Base-by-base conservation (phyloP, 1,284 basidiomycete species). In the Pseudozyma hubeiensis region DNA sequence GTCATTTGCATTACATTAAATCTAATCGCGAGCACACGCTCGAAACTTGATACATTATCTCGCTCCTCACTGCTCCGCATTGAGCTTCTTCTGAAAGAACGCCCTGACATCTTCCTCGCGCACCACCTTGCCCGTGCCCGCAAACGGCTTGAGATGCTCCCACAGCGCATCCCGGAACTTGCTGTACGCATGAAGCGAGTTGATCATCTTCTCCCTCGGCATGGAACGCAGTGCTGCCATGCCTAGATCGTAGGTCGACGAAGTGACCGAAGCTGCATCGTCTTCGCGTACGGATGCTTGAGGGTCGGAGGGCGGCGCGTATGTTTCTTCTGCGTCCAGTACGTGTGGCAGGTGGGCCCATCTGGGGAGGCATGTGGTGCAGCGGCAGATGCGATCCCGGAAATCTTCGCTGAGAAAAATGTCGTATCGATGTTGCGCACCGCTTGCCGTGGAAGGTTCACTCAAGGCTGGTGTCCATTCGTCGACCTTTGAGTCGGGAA, bases 181-280 rank as follows among this genome's bases (percentile, higher is more conserved):
- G 34, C 77, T 64, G 66, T 85, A 86, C 1, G 84, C 85, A 30
- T 79, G 72, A 40, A 85, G 54, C 31, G 84, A 84, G 52, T 85
- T 78, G 64, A 86, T 71, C 68, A 85, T 85, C 61, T 84, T 82
- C 17, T 78, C 80, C 8, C 85, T 72, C n/a, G 85, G 85, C 72
- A 86, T 79, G 17, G 67, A 69, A 1, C 69, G 71, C 43, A 86
- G 77, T 30, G 84, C 84, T 19, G 81, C 81, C 70, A 85, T 79
- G n/a, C 83, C 85, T 33, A 85, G 75, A 50, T 85, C 85, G 65
- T 85, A 84, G 10, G 83, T 85, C 10, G 82, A 84, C 58, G 77
- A 74, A 8, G 69, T 66, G 48, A 62, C 53, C 1, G 66, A 78
- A 4, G 65, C 73, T 3, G 70, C 75, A 31, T 80, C 81, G 49